Conservation (phyloP, 805 yeast species). For the Monosporozyma yasuniensis region DNA sequence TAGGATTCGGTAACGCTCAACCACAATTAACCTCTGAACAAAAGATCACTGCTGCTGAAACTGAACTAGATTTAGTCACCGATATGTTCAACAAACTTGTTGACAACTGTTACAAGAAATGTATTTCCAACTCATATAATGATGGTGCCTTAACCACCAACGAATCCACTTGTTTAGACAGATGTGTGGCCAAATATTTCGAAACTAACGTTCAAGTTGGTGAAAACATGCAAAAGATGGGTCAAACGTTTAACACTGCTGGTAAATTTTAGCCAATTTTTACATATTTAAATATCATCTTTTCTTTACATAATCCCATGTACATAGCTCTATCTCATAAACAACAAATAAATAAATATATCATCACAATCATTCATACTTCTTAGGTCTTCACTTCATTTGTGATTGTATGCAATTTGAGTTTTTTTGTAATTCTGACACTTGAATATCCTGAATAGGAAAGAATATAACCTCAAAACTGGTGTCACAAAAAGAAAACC, state of each 20-base stretch:
- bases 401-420: too few species aligned
- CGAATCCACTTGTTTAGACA: conserved; percentile 83
- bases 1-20: conserved; percentile 68
- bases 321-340: neutral
- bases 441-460: neutral
- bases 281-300: neutral
- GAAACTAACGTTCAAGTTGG: conserved; percentile 93
- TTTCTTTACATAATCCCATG: neutral
- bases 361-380: neutral
- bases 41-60: conserved; percentile 85
- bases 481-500: neutral
- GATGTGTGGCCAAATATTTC: conserved; percentile 92
- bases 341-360: neutral
- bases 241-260: conserved; percentile 34
- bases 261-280: conserved; percentile 20
- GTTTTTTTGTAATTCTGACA: neutral
- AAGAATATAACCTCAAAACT: neutral
- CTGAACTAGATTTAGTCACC: conserved; percentile 93
- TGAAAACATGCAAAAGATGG: conserved; percentile 55
- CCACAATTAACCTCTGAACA: conserved; percentile 69
- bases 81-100: conserved; percentile 94
- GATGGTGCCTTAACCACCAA: conserved; percentile 70
- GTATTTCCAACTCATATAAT: conserved; percentile 56
- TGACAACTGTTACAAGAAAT: conserved; percentile 80
- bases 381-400: too few species aligned